phyloP scores from a whole-genome alignment of 805 yeast species.

The Candida krabiensis region DNA sequence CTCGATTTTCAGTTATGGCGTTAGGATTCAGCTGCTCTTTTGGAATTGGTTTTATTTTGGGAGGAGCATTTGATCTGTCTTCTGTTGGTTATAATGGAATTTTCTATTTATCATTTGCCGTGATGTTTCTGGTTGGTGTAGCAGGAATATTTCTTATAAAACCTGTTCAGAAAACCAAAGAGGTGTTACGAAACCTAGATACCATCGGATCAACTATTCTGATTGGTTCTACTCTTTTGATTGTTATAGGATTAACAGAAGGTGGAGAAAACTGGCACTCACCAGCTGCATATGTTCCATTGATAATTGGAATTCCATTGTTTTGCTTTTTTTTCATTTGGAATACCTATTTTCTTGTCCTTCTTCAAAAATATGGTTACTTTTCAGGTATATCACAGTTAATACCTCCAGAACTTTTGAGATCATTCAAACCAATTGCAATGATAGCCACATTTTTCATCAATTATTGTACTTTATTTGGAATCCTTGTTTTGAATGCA shows the following conservation, averaged over 20 bases:
- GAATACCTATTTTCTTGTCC: conserved; percentile 27
- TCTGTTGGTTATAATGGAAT: conserved; percentile 39
- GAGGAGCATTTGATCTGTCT: conserved; percentile 43
- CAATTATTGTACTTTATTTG: conserved; percentile 10
- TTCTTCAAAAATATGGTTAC: conserved; percentile 5
- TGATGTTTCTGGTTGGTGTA: conserved; percentile 18
- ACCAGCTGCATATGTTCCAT: conserved; percentile 41
- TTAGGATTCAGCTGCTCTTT: conserved; percentile 25
- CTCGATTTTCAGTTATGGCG: conserved; percentile 23
- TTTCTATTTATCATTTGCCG: conserved; percentile 38
- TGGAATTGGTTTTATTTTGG: conserved; percentile 41
- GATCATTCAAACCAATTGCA: conserved; percentile 17
- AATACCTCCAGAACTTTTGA: conserved; percentile 21
- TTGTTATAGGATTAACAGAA: conserved; percentile 45
- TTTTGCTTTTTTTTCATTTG: conserved; percentile 28
- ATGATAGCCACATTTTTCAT: conserved; percentile 7
- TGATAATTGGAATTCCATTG: conserved; percentile 38
- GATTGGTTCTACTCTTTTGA: conserved; percentile 36
- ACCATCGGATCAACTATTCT: conserved; percentile 34
- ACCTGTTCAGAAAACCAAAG: conserved; percentile 28
- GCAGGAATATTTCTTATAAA: conserved; percentile 25
- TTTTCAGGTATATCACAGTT: conserved; percentile 8
- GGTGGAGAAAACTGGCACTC: conserved; percentile 44
- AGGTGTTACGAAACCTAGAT: conserved; percentile 33
- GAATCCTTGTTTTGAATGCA: conserved; percentile 8